These are phyloP conservation scores for Solanum tacnaense DNA, from an alignment of 257 asterid species.

Conservation along the genomic window DNA sequence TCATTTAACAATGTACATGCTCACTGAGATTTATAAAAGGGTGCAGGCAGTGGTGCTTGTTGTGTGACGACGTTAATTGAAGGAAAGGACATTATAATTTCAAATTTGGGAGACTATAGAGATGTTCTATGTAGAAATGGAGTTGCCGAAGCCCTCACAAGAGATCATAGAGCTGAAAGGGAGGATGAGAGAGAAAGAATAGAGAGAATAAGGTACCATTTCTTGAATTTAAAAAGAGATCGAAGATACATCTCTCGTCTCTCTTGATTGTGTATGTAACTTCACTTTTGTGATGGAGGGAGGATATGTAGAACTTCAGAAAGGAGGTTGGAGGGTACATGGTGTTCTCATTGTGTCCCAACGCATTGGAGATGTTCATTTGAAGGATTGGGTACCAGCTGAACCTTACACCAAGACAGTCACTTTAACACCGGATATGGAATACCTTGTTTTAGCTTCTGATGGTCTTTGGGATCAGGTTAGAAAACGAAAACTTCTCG, in stretches of 20 bases:
- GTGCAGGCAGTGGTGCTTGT: conserved; percentile 63
- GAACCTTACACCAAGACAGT: conserved; percentile 52
- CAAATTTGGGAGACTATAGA: conserved; percentile 72
- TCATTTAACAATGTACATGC: neutral
- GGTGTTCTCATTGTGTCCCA: conserved; percentile 72
- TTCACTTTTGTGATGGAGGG: conserved; percentile 29
- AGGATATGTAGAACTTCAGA: conserved; percentile 68
- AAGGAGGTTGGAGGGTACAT: conserved; percentile 85
- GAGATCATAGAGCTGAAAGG: conserved; percentile 61
- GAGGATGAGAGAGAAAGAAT: conserved; percentile 67
- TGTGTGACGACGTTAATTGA: conserved; percentile 76
- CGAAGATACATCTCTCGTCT: neutral
- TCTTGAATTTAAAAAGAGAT: neutral
- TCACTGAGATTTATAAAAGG: conserved; percentile 22
- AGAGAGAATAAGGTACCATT: conserved; percentile 54
- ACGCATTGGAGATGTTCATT: conserved; percentile 86
- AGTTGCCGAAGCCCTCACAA: conserved; percentile 56
- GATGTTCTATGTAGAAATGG: conserved; percentile 48
- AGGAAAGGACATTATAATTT: conserved; percentile 50
- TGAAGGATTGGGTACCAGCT: conserved; percentile 75
- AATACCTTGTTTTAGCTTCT: too few species aligned
- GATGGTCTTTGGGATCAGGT: too few species aligned
- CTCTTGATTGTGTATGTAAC: neutral
- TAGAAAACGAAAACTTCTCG: too few species aligned
- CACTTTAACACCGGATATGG: too few species aligned